Conservation (phyloP, 768 basidiomycete genomes). For the Podaxis sp. region DNA sequence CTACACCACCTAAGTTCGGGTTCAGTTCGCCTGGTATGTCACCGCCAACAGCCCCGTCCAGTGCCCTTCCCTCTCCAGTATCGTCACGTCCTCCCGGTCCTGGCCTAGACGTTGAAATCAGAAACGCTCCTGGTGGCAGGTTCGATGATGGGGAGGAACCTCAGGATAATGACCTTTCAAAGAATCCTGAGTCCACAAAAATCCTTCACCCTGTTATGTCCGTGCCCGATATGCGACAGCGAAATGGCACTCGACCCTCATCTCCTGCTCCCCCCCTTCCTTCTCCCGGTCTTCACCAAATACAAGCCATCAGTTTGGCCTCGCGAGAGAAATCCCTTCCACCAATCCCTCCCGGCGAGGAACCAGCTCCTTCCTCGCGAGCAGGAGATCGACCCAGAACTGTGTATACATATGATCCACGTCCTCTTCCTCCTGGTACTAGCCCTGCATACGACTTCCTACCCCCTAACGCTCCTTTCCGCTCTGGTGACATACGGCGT, state of each 20-base stretch:
- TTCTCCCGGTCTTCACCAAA: conserved; percentile 21
- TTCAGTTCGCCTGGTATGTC: conserved; percentile 64
- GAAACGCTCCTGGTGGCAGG: conserved; percentile 43
- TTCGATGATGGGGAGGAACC: conserved; percentile 25
- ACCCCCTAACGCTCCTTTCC: conserved; percentile 67
- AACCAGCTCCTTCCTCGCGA: conserved; percentile 37
- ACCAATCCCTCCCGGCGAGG: conserved; percentile 67
- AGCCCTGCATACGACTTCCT: conserved; percentile 49
- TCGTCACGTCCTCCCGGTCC: conserved; percentile 65
- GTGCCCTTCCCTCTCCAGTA: conserved; percentile 71
- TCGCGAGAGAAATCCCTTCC: conserved; percentile 76
- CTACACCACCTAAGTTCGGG: conserved; percentile 54
- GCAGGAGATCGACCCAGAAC: conserved; percentile 63
- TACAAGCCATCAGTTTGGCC: conserved; percentile 21
- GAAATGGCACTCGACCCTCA: conserved; percentile 30
- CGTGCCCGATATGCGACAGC: conserved; percentile 62
- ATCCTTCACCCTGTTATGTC: conserved; percentile 56
- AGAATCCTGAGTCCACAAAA: conserved; percentile 27
- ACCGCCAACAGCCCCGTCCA: conserved; percentile 75
- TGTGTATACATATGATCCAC: conserved; percentile 60
- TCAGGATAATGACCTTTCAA: conserved; percentile 33
- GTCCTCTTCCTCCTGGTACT: conserved; percentile 45
- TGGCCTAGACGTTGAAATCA: conserved; percentile 34
- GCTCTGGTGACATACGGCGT: conserved; percentile 53
- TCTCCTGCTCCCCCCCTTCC: conserved; percentile 29